Conservation (phyloP, 2,329 filamentous ascomycete species). For the Rosellinia necatrix region DNA sequence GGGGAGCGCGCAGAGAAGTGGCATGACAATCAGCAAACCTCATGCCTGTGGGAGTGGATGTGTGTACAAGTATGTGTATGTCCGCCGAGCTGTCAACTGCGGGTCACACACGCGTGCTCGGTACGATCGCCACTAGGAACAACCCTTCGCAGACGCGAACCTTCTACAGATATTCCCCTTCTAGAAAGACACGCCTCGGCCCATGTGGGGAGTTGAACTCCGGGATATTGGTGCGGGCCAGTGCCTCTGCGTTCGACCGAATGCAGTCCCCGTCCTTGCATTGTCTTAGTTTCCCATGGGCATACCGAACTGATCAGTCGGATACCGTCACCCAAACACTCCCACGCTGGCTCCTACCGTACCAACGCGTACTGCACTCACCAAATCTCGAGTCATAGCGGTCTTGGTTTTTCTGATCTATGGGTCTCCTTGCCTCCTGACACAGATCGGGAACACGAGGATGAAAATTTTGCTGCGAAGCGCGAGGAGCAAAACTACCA, state of each 20-base stretch:
- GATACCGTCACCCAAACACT: too few relatives aligned
- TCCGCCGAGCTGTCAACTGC: constrained; percentile 22
- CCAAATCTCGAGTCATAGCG: too few relatives aligned
- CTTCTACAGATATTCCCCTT: not conserved
- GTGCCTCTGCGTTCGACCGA: too few relatives aligned
- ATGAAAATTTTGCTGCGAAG: not conserved
- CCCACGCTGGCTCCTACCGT: too few relatives aligned
- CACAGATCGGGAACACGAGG: not conserved
- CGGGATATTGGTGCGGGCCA: not conserved
- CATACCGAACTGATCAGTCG: too few relatives aligned
- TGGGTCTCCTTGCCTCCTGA: too few relatives aligned
- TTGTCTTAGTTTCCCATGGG: too few relatives aligned
- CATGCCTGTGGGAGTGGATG: too few relatives aligned
- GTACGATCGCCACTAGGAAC: constrained; percentile 20
- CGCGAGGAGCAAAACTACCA: not conserved
- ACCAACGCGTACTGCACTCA: not conserved
- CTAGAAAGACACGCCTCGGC: not conserved
- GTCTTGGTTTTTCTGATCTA: too few relatives aligned
- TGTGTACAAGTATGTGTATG: not conserved
- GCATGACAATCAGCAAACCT: constrained; percentile 7
- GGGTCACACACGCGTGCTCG: constrained; percentile 7
- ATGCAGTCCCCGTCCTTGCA: too few relatives aligned
- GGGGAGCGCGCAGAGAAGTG: not conserved
- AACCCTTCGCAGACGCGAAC: not conserved
- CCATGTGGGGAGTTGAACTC: not conserved